Conservation (phyloP, 331 rosid genomes). For the Spiraea crenata region DNA sequence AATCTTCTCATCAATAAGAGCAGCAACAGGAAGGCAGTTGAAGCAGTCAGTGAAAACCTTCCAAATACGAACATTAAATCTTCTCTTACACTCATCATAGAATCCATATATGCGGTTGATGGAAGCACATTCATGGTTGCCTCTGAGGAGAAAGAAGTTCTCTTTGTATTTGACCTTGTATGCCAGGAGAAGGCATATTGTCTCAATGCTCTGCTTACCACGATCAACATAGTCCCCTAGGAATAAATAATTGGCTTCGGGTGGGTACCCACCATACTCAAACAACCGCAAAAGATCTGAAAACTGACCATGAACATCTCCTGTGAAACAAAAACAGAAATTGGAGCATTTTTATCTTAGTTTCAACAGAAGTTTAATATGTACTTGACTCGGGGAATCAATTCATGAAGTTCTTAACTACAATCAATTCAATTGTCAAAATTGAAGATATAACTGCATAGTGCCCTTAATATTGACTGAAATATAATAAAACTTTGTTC, state of each 20-base stretch:
- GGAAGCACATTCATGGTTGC: constrained; percentile 44
- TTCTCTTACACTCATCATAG: constrained; percentile 52
- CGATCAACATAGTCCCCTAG: constrained; percentile 51
- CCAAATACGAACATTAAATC: constrained; percentile 74
- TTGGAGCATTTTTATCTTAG: not conserved
- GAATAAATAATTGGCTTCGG: constrained; percentile 43
- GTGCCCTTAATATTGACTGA: not conserved
- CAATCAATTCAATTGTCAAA: not conserved
- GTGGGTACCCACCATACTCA: constrained; percentile 47
- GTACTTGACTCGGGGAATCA: not conserved
- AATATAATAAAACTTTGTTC: not conserved
- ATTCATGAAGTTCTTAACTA: not conserved
- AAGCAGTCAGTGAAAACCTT: constrained; percentile 47
- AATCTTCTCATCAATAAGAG: constrained; percentile 62
- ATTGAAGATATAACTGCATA: not conserved
- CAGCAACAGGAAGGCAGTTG: constrained; percentile 44
- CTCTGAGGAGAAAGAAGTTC: constrained; percentile 43
- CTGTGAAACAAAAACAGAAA: constrained; percentile 16
- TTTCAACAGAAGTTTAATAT: not conserved
- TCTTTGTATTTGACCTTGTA: constrained; percentile 41
- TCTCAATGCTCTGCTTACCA: constrained; percentile 45
- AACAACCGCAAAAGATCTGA: constrained; percentile 41
- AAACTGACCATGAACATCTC: constrained; percentile 46
- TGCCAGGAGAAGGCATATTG: constrained; percentile 42
- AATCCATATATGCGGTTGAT: constrained; percentile 42